Evolutionary conservation across 495 filamentous ascomycete species (phyloP).

Genomic region (Neurospora terricola): DNA sequence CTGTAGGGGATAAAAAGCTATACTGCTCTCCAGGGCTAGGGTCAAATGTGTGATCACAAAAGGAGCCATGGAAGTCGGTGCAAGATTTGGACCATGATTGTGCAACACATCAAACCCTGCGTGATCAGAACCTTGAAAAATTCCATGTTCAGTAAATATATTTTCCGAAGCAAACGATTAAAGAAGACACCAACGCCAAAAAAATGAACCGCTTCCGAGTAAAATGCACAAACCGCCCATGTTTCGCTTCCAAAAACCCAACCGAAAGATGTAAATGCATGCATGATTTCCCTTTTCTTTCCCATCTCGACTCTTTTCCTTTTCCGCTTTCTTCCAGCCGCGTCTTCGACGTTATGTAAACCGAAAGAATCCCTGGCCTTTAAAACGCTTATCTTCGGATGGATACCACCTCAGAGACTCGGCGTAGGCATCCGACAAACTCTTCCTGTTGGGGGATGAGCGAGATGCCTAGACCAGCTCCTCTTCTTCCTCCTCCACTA

Average conservation of each 20-base stretch:
- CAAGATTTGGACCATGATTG: background rate
- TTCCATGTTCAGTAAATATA: background rate
- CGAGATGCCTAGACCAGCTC: background rate
- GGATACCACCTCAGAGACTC: background rate
- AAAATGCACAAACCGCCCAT: background rate
- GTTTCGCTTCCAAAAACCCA: background rate
- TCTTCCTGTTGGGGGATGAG: background rate
- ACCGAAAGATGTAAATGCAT: background rate
- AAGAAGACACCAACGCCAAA: background rate
- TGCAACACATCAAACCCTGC: background rate
- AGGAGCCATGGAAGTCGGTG: background rate
- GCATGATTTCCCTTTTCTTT: background rate
- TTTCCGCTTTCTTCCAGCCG: background rate
- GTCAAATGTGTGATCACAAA: background rate
- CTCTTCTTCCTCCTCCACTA: constrained; percentile 15
- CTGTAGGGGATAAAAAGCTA: background rate
- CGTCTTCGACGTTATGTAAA: background rate
- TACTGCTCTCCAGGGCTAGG: background rate
- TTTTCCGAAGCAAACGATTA: background rate
- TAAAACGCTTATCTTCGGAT: background rate
- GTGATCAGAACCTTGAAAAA: background rate
- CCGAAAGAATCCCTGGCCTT: background rate
- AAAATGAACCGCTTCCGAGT: background rate
- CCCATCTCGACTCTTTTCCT: background rate
- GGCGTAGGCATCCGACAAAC: background rate